A percentile compares a stretch with the other conserved stretches of the same genome.
Conservation (phyloP, 2,329 filamentous ascomycete genomes). For the Fusarium transvaalense region DNA sequence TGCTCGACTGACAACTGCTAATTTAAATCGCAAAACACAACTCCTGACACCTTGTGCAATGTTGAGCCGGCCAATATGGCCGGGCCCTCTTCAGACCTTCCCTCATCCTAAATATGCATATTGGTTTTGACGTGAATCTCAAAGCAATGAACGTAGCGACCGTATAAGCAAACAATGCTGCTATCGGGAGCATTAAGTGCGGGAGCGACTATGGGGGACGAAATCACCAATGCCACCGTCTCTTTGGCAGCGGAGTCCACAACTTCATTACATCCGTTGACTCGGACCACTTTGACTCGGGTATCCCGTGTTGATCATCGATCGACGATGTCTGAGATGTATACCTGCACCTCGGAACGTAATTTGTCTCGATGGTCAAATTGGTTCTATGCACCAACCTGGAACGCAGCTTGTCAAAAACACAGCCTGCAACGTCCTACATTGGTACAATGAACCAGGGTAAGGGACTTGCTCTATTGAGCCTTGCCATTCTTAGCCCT, state of each 20-base stretch:
- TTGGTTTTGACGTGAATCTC: constrained; percentile 28
- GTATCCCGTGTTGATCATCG: constrained; percentile 2
- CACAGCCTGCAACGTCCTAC: constrained; percentile 7
- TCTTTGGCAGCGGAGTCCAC: constrained; percentile 3
- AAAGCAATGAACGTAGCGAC: constrained; percentile 24
- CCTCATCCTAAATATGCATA: constrained; percentile 29
- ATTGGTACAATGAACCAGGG: neutral
- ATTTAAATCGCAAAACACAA: constrained; percentile 26
- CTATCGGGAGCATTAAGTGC: constrained; percentile 31
- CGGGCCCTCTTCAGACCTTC: constrained; percentile 21
- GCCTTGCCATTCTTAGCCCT: constrained; percentile 67
- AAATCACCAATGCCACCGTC: constrained; percentile 24
- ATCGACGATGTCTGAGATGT: neutral
- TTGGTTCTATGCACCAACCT: constrained; percentile 1
- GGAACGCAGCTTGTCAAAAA: constrained; percentile 3
- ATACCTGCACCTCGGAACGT: neutral
- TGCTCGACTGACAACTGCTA: constrained; percentile 35
- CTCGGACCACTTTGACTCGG: neutral
- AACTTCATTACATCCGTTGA: constrained; percentile 6
- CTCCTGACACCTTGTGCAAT: constrained; percentile 32
- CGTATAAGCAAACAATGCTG: constrained; percentile 34
- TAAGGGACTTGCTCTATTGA: constrained; percentile 54
- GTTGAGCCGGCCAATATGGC: constrained; percentile 15
- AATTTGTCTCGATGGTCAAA: constrained; percentile 11
- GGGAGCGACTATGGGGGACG: constrained; percentile 24